Base-by-base conservation (phyloP, 2,329 filamentous ascomycete species). In the Allantophomopsis cytisporea region DNA sequence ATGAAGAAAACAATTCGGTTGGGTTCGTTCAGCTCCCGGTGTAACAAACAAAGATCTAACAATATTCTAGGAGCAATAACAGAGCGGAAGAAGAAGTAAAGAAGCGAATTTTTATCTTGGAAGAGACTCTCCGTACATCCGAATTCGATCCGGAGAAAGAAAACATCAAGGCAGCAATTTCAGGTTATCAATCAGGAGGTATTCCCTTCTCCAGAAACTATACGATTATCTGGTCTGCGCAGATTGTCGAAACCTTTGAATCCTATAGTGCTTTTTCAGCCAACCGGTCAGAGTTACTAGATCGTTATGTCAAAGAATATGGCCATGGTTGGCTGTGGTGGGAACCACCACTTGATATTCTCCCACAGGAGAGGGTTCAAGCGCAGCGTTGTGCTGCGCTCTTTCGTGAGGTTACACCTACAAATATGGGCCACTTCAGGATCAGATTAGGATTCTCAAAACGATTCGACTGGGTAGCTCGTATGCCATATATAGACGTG, bases 281-380 rank as follows among this genome's bases (percentile, higher is more conserved):
- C 4, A 56, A 65, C 47, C 58, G 65, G 41, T 40, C 43, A 10
- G 54, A 54, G 13, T 57, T 62, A 17, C 54, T 68, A 10, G 59
- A 63, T 41, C 52, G 49, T 2, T 68, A 66, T 40, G 48, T 37
- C 30, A 49, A 45, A 4, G 34, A 45, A 10, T 43, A 63, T 44
- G 64, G 64, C 2, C 47, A 53, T 1, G 63, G 62, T 7, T 66
- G 61, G 60, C 54, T 68, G 11, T 69, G 64, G 64, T 62, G 61
- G 39, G 64, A 68, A 42, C 57, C 60, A 3, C 64, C 65, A 1
- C 50, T 68, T 2, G 45, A 55, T 16, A 50, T 51, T 7, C 39
- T 42, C 18, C 45, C 44, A 7, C 39, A 46, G 16, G 28, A 31
- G 7, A 21, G 13, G 28, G 43, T 43, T 2, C 31, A 32, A 32